Evolutionary conservation across 768 basidiomycete species (phyloP), one percentile per base, ranked within the genome.

Genomic region (Daedaleopsis sinensis): DNA sequence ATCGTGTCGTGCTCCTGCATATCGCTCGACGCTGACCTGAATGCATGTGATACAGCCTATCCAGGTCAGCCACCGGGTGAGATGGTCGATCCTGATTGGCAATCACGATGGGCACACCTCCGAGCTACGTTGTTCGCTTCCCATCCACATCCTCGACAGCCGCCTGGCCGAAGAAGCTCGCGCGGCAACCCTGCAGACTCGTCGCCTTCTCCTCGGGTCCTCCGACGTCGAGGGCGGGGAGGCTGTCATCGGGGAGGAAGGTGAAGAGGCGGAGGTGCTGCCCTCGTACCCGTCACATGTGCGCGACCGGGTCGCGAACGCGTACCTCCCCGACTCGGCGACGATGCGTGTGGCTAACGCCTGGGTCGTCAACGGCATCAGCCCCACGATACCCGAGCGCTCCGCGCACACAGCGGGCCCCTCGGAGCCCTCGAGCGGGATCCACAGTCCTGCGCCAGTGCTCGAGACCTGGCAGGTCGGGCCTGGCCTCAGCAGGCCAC

Each of bases 41-140:
- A 27, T 42, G 37, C 37, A 38, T 38, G 37, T 8, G 47, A 5
- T 23, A 3, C 53, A 72, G 61, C 95, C 95, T 0, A 86, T 96
- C 57, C 76, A 77, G 19, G 80, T 94, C 21, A 80, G 80, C 2
- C 93, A 98, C 75, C 88, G 90, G 52, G 82, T 98, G 67, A 83
- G 89, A 42, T 93, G 91, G 91, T 83, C 73, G 16, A 89, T 93
- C 63, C 78, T 87, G 55, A 89, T 96, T 69, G 81, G 80, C 64
- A 98, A 98, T 71, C 80, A 81, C 8, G 96, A 98, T 70, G 95
- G 95, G 0, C 96, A 98, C 71, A 89, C 87, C 3, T 96, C 94
- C 10, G 94, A 98, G 73, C 80, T 98, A n/a, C 87, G 95, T 16
- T 98, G 96, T 73, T 94, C 94, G 1, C 81, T 98, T 6, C 96